Percentiles rank a stretch among this genome's conserved stretches.
Evolutionary conservation across 257 asterid species (phyloP).

Genomic region (Solanum chmielewskii): DNA sequence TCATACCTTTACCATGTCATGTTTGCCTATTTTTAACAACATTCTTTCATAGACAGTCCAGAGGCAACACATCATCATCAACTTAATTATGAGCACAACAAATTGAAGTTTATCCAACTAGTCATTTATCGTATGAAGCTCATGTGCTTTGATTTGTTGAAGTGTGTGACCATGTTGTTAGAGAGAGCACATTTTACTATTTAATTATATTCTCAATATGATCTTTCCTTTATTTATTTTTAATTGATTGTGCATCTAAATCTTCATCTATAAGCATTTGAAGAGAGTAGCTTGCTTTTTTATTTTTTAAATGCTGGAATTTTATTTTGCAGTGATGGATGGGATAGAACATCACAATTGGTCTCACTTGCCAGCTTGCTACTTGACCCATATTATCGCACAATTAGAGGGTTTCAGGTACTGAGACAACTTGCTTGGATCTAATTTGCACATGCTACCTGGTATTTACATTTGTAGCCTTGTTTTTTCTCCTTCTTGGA

Average conservation of each 20-base stretch:
- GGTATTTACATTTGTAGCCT: background rate
- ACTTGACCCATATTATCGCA: constrained; percentile 96
- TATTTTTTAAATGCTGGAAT: constrained; percentile 2
- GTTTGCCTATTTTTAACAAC: background rate
- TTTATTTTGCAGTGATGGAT: constrained; percentile 73
- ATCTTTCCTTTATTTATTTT: background rate
- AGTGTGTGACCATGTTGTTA: background rate
- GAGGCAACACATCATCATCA: background rate
- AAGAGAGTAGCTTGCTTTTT: background rate
- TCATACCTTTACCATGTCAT: background rate
- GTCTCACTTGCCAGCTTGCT: constrained; percentile 89
- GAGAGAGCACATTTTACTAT: background rate
- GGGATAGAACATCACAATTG: constrained; percentile 98
- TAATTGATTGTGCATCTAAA: background rate
- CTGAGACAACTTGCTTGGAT: constrained; percentile 1
- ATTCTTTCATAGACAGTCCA: background rate
- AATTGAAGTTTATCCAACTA: background rate
- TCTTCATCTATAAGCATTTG: background rate
- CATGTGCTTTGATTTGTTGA: background rate
- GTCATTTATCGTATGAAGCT: background rate
- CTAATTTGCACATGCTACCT: background rate
- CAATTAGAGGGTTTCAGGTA: constrained; percentile 93
- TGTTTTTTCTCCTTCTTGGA: background rate
- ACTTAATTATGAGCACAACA: background rate
- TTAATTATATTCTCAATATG: background rate